These are phyloP conservation scores for Leucosporidium scottii DNA, from an alignment of 768 basidiomycete genomes.

Conservation along the genomic window DNA sequence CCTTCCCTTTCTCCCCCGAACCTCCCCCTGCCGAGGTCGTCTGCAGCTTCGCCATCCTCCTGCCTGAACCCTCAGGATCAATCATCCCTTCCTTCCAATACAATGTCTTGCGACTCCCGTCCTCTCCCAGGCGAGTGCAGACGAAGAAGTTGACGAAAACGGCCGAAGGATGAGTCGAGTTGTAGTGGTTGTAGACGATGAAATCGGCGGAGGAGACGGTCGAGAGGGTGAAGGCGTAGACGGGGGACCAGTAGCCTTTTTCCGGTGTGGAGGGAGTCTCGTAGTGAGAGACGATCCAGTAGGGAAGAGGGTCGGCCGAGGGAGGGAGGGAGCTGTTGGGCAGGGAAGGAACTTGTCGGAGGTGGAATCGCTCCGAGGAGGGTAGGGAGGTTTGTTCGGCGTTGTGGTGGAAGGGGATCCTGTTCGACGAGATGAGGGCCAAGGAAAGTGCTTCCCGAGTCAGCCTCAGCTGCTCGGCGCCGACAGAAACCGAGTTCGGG, in stretches of 20 bases:
- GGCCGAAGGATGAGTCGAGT: background rate
- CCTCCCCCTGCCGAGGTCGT: background rate
- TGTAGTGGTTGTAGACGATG: conserved; percentile 13
- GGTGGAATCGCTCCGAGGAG: conserved; percentile 8
- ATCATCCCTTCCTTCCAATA: background rate
- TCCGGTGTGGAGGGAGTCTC: background rate
- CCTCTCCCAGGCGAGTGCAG: background rate
- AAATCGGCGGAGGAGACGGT: conserved; percentile 8
- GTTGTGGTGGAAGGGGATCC: conserved; percentile 10
- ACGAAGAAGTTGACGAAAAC: conserved; percentile 13
- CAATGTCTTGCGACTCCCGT: conserved; percentile 18
- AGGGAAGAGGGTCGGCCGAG: conserved; percentile 10
- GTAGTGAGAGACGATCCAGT: conserved; percentile 10
- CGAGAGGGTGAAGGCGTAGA: conserved; percentile 21
- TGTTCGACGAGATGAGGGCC: background rate
- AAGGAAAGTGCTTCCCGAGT: background rate
- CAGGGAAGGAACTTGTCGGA: background rate
- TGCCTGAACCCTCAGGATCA: conserved; percentile 3
- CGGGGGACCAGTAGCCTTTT: conserved; percentile 1
- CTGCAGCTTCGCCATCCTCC: conserved; percentile 7
- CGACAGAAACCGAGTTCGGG: too few species aligned
- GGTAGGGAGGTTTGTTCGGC: background rate
- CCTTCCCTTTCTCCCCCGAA: background rate
- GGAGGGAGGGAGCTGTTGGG: conserved; percentile 9
- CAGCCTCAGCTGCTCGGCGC: background rate